Conservation (phyloP, 495 filamentous ascomycete species). For the Aspergillus diversus region DNA sequence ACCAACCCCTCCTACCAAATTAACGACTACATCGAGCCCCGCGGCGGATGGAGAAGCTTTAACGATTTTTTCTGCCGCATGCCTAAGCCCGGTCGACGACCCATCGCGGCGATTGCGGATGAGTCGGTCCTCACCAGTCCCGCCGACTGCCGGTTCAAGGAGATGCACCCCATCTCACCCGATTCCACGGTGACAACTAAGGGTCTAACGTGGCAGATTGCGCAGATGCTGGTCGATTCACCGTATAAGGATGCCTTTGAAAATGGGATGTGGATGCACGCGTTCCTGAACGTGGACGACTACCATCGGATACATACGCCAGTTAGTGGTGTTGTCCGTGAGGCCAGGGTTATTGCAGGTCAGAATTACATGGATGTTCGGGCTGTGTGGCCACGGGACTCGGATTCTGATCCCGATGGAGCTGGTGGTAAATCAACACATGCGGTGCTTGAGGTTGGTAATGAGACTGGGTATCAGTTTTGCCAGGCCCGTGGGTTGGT, state of each 20-base stretch:
- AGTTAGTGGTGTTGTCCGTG: not conserved
- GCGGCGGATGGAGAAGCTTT: constrained; percentile 15
- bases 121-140: constrained; percentile 2
- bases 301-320: constrained; percentile 16
- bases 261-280: constrained; percentile 12
- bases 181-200: constrained; percentile 9
- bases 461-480: constrained; percentile 14
- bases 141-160: constrained; percentile 11
- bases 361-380: constrained; percentile 11
- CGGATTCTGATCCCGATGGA: too few species aligned
- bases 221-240: constrained; percentile 5
- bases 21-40: constrained; percentile 12
- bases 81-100: constrained; percentile 12
- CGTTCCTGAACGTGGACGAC: constrained; percentile 8
- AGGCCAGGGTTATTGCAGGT: not conserved
- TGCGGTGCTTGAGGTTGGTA: not conserved
- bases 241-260: constrained; percentile 1
- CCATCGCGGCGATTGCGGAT: constrained; percentile 10
- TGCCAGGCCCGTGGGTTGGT: constrained; percentile 6
- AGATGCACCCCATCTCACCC: not conserved
- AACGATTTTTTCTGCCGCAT: constrained; percentile 19
- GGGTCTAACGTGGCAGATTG: constrained; percentile 7
- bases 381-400: not conserved
- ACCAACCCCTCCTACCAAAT: constrained; percentile 3
- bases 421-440: too few species aligned